Evolutionary conservation across 192 early-diverging fungal species (phyloP), one percentile per base, ranked within the genome.

Genomic region (Entomortierella parvispora): DNA sequence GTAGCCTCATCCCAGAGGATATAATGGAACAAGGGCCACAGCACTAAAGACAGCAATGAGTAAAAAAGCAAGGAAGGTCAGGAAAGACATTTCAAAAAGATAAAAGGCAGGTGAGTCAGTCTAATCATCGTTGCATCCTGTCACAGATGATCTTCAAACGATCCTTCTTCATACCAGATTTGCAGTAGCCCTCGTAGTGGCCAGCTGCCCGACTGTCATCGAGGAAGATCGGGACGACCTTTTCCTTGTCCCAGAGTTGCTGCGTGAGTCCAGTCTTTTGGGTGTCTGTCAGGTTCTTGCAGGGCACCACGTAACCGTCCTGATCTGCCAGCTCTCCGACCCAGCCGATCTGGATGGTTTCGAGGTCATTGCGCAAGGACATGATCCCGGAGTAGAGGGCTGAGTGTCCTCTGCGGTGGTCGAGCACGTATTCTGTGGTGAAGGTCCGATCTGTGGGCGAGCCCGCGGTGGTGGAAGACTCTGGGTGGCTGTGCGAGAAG

Each of bases 181-280:
- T 99, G 85, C 96, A 97, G 81, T 97, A 99, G 0, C 97, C 97
- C 71, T 97, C 97, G 79, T 99, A 99, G 81, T 98, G 97, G 48
- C 88, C 91, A 46, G 81, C 64, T 23, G 93, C 90, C 26, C 82
- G 83, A 25, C 85, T 76, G 20, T 93, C 88, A 51, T 91, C 87
- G 45, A 98, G 60, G 62, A 94, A 90, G n/a, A 98, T 91, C 0
- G 96, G 93, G 23, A 93, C 86, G 42, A 89, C 85, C 37, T 85
- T 86, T 29, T 89, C 74, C 46, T 87, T 76, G 20, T 79, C 55
- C 68, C 78, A 83, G 33, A 94, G 79, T 20, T 46, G 40, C 17
- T 87, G 62, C 45, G 65, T 65, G 60, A 97, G 77, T 28, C 78
- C 77, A 20, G 74, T 59, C 49, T 79, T 83, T 47, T 89, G 82